Percentiles rank a stretch among this genome's conserved stretches.
Conservation (phyloP, 495 filamentous ascomycete genomes). For the Coniosporium apollinis region DNA sequence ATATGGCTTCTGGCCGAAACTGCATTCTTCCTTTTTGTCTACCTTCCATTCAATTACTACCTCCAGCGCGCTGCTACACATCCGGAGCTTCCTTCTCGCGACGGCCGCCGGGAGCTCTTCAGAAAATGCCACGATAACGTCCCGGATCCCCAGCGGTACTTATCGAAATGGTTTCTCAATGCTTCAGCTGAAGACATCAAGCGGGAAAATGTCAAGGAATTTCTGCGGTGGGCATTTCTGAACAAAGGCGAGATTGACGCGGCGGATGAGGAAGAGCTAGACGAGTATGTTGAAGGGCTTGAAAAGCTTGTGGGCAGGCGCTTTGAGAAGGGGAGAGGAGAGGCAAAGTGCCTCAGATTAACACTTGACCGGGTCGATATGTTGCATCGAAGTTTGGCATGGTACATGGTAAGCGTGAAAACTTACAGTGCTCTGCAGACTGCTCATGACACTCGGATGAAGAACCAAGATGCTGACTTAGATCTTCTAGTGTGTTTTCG, state of each 20-base stretch:
- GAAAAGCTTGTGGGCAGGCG: slow-evolving; percentile 32
- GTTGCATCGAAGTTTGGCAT: slow-evolving; percentile 41
- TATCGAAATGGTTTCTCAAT: slow-evolving; percentile 46
- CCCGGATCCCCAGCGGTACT: slow-evolving; percentile 36
- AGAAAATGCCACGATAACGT: slow-evolving; percentile 35
- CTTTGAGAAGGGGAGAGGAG: slow-evolving; percentile 34
- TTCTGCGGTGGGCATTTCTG: slow-evolving; percentile 45
- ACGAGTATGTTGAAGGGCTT: slow-evolving; percentile 33
- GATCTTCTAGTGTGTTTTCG: slow-evolving; percentile 21
- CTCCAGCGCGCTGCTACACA: slow-evolving; percentile 36
- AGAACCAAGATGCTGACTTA: too few relatives aligned
- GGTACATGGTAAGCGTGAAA: slow-evolving; percentile 38
- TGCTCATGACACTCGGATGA: too few relatives aligned
- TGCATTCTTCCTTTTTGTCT: slow-evolving; percentile 37
- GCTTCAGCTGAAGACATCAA: slow-evolving; percentile 41
- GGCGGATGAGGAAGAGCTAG: slow-evolving; percentile 38
- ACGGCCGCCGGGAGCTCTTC: slow-evolving; percentile 33
- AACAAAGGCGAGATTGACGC: slow-evolving; percentile 18
- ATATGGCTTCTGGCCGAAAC: slow-evolving; percentile 29
- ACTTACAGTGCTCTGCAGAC: too few relatives aligned
- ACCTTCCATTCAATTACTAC: slow-evolving; percentile 32
- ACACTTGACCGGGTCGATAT: slow-evolving; percentile 48
- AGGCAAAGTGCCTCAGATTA: slow-evolving; percentile 37
- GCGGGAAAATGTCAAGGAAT: slow-evolving; percentile 48
- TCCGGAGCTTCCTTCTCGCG: slow-evolving; percentile 28